Base-by-base conservation (phyloP, 176 grass and related monocot genomes). In the Zea luxurians region DNA sequence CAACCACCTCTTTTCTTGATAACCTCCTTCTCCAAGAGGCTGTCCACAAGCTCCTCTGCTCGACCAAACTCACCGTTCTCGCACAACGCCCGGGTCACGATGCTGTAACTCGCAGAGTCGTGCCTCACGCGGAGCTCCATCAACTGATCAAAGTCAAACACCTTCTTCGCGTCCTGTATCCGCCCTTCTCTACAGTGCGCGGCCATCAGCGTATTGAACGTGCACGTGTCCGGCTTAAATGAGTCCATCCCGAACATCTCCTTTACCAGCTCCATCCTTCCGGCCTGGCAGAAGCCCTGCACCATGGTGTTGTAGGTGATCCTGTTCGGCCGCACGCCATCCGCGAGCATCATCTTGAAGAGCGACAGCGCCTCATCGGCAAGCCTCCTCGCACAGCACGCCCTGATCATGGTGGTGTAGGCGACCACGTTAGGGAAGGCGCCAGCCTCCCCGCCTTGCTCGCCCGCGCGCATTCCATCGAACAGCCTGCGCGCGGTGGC, bases 261-360 rank as follows among this genome's bases (percentile, higher is more conserved):
- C 59, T 86, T 97, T 38, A 93, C 86, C 20, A 97, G 90, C 76
- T 97, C 94, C 94, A 91, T 91, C 82, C 91, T 93, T 68, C 70
- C 66, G 1, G 86, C 91, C 73, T 88, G 60, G n/a, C 94, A 93
- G 80, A 93, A 84, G 37, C 94, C 94, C 82, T 93, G 91, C 76
- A 97, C 82, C 75, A 97, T 81, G 4, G 94, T 97, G 55, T 97
- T 97, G 77, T 89, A 91, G 8, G 94, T 97, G 88, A 97, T 93
- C 57, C 60, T 91, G 64, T 88, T 93, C 0, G 94, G 91, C n/a
- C 48, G 61, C 44, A 97, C 75, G 0, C 84, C 86, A 9, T 71
- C 78, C 0, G 44, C 48, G 1, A 42, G 78, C 94, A 97, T 97
- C 55, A 68, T 47, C 15, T 88, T 68, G 62, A 97, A 90, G 70